Evolutionary conservation across 352 stramenopile genomes (phyloP), one percentile per base, ranked within the genome.

Genomic region (Pythium rhizo-oryzae): DNA sequence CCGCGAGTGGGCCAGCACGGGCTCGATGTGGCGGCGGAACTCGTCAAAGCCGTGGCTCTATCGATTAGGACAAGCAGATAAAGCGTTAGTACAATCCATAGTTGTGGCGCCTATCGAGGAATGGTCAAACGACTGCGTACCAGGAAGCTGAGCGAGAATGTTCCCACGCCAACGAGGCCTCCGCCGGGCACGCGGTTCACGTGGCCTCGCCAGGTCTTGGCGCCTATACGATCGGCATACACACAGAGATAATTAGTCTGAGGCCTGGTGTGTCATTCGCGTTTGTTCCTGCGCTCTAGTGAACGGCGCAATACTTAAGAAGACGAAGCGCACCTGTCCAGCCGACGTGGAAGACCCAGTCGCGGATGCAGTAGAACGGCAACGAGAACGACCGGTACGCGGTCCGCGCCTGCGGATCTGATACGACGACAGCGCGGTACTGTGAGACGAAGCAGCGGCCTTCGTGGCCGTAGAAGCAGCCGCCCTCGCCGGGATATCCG

Each of bases 401-500:
- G 2, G 68, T 80, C 25, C 73, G 71, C 4, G 61, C 70, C 0
- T 57, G 28, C 12, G 54, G 60, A 23, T 87, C 68, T 21, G 84
- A 84, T 16, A 94, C 82, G 44, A 84, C 90, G 19, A 94, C 86
- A 33, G 86, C 59, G 37, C 86, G 82, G 67, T 94, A 94, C 65
- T 94, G 86, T 15, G 86, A 94, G 19, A 92, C 73, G 64, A 87
- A 92, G 63, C 84, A 92, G 43, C 77, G 70, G 8, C 86, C 86
- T 71, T 86, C 68, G 28, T 82, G 76, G 21, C 86, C 80, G 62
- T 91, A 92, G 70, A 92, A 94, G 69, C 84, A 94, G 49, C 86
- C 84, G 58, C 86, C 86, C 69, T 92, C 77, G n/a, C 86, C 86
- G 24, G 86, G 86, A 68, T 94, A 94, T 8, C 86, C 84, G 72